These are phyloP conservation scores for Globisporangium paroecandrum DNA, from an alignment of 352 stramenopile genomes.

Conservation along the genomic window DNA sequence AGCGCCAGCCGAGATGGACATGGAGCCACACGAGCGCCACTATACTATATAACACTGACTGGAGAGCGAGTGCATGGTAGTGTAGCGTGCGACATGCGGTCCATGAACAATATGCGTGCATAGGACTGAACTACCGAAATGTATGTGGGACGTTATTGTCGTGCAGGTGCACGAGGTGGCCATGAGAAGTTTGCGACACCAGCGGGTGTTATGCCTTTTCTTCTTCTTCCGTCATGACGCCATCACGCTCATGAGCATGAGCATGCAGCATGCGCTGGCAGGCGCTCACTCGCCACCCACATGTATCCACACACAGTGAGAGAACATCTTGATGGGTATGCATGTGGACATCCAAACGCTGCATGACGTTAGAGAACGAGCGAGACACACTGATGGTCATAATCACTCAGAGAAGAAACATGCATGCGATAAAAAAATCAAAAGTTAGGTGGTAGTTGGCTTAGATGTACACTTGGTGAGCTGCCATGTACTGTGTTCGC, in stretches of 20 bases:
- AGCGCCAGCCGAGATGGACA: background rate
- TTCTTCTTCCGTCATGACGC: background rate
- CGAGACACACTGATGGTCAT: background rate
- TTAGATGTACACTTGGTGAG: background rate
- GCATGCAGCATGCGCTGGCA: background rate
- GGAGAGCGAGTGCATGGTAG: background rate
- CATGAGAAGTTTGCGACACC: background rate
- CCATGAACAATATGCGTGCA: background rate
- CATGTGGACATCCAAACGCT: background rate
- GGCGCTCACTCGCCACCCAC: background rate
- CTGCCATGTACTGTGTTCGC: background rate
- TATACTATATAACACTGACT: no score
- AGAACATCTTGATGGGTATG: background rate
- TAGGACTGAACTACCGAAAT: background rate
- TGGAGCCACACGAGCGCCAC: background rate
- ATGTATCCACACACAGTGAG: background rate
- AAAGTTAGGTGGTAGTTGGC: background rate
- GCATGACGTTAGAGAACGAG: no score
- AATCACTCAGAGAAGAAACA: background rate
- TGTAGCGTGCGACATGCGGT: conserved; percentile 3
- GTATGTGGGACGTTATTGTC: background rate
- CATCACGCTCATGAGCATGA: background rate
- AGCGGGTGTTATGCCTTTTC: background rate
- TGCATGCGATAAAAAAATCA: background rate
- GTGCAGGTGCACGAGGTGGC: background rate